A percentile compares a stretch with the other conserved stretches of the same genome.
phyloP scores from a whole-genome alignment of 441 rosid genomes.

The Croton laevigatus region DNA sequence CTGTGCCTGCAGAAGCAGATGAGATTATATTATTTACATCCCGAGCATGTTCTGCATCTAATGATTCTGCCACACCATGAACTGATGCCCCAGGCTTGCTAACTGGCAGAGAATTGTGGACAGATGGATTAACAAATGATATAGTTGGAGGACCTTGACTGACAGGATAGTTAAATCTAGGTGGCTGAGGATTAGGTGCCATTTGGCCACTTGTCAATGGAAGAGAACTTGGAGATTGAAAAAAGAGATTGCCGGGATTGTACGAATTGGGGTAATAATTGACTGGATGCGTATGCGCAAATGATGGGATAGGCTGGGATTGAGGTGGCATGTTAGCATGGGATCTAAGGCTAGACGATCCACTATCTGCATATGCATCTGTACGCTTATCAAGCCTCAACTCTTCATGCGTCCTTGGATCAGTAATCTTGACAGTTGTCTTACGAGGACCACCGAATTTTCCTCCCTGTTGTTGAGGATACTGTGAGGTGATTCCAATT shows the following conservation, averaged over 20 bases:
- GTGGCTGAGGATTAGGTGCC: slow-evolving; percentile 55
- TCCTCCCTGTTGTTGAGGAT: slow-evolving; percentile 74
- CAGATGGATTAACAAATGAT: slow-evolving; percentile 44
- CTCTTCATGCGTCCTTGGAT: slow-evolving; percentile 95
- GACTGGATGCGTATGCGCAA: slow-evolving; percentile 44
- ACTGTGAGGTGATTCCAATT: slow-evolving; percentile 60
- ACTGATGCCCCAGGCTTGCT: slow-evolving; percentile 41
- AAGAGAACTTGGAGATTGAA: slow-evolving; percentile 45
- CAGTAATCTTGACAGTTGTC: slow-evolving; percentile 78
- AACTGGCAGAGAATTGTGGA: slow-evolving; percentile 33
- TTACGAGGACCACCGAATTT: slow-evolving; percentile 64
- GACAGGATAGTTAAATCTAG: slow-evolving; percentile 51
- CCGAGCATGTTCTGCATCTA: slow-evolving; percentile 40
- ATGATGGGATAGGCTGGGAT: slow-evolving; percentile 62
- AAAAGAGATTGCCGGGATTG: slow-evolving; percentile 41
- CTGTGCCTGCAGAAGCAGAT: slow-evolving; percentile 36
- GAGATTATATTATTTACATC: slow-evolving; percentile 39
- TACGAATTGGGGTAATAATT: slow-evolving; percentile 59
- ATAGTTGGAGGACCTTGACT: slow-evolving; percentile 62
- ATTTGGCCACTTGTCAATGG: slow-evolving; percentile 60
- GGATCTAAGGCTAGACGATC: slow-evolving; percentile 51
- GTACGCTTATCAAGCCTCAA: slow-evolving; percentile 78
- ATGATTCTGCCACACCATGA: slow-evolving; percentile 40
- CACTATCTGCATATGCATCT: slow-evolving; percentile 58
- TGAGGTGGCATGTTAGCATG: slow-evolving; percentile 64